Percentiles rank a stretch among this genome's conserved stretches.
These are phyloP conservation scores for Albophoma yamanashiensis DNA, from an alignment of 2,329 filamentous ascomycete genomes.

Conservation along the genomic window DNA sequence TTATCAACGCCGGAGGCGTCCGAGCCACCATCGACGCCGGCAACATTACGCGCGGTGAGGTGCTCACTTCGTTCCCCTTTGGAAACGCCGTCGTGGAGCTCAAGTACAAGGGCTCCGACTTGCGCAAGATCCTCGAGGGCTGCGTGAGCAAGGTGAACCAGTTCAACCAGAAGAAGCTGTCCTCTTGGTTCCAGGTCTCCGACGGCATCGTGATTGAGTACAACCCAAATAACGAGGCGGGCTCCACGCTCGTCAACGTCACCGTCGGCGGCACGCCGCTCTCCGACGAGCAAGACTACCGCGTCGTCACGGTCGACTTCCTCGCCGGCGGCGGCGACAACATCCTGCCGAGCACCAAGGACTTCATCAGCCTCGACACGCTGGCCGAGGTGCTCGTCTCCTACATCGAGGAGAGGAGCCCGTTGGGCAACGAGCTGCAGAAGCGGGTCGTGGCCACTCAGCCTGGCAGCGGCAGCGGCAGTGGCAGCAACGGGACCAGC, in stretches of 20 bases:
- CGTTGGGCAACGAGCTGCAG: constrained; percentile 38
- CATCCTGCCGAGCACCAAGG: constrained; percentile 31
- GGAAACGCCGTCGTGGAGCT: constrained; percentile 54
- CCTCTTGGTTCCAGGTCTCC: constrained; percentile 51
- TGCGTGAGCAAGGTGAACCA: constrained; percentile 44
- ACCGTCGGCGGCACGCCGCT: constrained; percentile 37
- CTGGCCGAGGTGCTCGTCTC: constrained; percentile 41
- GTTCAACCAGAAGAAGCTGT: constrained; percentile 39
- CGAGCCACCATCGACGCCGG: constrained; percentile 52
- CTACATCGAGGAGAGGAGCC: constrained; percentile 37
- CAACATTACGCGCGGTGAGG: constrained; percentile 50
- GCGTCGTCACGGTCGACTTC: constrained; percentile 52
- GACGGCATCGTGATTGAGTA: constrained; percentile 45
- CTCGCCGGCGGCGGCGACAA: constrained; percentile 53
- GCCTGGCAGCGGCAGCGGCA: not conserved
- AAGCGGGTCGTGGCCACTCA: constrained; percentile 16
- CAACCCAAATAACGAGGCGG: constrained; percentile 37
- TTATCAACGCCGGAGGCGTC: constrained; percentile 55
- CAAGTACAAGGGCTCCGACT: constrained; percentile 36
- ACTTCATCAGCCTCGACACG: constrained; percentile 36
- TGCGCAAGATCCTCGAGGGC: constrained; percentile 50
- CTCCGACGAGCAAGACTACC: constrained; percentile 36
- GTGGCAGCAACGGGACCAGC: not conserved
- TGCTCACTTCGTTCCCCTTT: constrained; percentile 56
- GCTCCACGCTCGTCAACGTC: constrained; percentile 40